These are phyloP conservation scores for Penicillium oxalicum DNA, from an alignment of 2,329 filamentous ascomycete genomes.

Conservation along the genomic window DNA sequence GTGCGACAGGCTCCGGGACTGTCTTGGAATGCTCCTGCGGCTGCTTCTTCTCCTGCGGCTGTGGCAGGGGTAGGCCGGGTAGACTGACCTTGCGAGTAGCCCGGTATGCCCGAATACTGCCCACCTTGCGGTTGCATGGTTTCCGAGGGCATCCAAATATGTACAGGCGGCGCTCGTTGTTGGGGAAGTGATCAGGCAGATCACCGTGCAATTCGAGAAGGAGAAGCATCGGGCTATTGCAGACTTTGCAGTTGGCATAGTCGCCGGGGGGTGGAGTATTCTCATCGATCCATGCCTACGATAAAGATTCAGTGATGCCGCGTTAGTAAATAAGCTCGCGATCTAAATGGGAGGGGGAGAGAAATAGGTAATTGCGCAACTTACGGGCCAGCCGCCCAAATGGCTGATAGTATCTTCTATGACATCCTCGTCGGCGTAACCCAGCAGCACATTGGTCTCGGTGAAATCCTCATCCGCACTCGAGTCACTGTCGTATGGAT, in stretches of 20 bases:
- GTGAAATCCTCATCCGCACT: conserved; percentile 53
- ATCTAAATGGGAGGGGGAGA: neutral
- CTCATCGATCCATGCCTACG: conserved; percentile 76
- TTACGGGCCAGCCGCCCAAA: conserved; percentile 78
- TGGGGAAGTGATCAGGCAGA: conserved; percentile 76
- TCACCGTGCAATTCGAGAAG: conserved; percentile 89
- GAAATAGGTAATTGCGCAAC: conserved; percentile 26
- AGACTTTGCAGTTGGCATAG: conserved; percentile 79
- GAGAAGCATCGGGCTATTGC: conserved; percentile 74
- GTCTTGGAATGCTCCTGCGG: neutral
- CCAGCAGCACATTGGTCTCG: conserved; percentile 76
- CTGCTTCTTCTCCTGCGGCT: conserved; percentile 17
- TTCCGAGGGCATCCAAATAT: conserved; percentile 75
- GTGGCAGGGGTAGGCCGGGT: conserved; percentile 24
- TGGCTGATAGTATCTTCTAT: conserved; percentile 81
- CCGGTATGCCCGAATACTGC: conserved; percentile 70
- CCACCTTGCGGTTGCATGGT: conserved; percentile 72
- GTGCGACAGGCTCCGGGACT: conserved; percentile 5
- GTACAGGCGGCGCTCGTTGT: conserved; percentile 82
- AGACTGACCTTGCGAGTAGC: conserved; percentile 52
- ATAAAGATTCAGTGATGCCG: neutral
- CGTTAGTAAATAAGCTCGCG: conserved; percentile 11
- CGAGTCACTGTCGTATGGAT: conserved; percentile 80
- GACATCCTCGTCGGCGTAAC: conserved; percentile 75
- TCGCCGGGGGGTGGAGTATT: conserved; percentile 64